Evolutionary conservation across 129 eudicot species (phyloP).

Genomic region (Apium graveolens): DNA sequence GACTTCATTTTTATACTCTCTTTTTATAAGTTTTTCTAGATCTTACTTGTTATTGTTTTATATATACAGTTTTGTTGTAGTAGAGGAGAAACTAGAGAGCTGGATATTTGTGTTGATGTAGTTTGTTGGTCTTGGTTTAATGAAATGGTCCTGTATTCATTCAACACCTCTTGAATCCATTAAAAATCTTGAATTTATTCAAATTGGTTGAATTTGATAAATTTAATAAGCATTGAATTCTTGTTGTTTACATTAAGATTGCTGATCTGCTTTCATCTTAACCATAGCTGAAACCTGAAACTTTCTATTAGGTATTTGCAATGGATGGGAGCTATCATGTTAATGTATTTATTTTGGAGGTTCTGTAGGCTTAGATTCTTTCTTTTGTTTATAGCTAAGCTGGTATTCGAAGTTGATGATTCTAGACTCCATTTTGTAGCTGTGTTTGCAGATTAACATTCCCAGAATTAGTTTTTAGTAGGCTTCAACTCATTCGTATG

Average conservation of each 20-base stretch:
- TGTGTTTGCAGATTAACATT: not conserved
- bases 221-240: not conserved
- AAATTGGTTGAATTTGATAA: not conserved
- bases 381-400: not conserved
- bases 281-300: not conserved
- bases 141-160: not conserved
- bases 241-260: not conserved
- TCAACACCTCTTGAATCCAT: not conserved
- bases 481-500: not conserved
- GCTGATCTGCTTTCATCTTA: not conserved
- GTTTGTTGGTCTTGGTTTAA: not conserved
- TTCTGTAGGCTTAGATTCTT: not conserved
- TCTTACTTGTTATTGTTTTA: not conserved
- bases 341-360: not conserved
- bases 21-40: not conserved
- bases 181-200: not conserved
- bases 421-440: not conserved
- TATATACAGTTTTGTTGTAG: not conserved
- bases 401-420: not conserved
- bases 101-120: not conserved
- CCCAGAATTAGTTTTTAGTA: not conserved
- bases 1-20: not conserved
- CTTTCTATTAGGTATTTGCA: not conserved
- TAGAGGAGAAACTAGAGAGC: slow-evolving; percentile 1
- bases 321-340: not conserved